phyloP scores from a whole-genome alignment of 129 eudicot genomes.

The Flaveria brownii region DNA sequence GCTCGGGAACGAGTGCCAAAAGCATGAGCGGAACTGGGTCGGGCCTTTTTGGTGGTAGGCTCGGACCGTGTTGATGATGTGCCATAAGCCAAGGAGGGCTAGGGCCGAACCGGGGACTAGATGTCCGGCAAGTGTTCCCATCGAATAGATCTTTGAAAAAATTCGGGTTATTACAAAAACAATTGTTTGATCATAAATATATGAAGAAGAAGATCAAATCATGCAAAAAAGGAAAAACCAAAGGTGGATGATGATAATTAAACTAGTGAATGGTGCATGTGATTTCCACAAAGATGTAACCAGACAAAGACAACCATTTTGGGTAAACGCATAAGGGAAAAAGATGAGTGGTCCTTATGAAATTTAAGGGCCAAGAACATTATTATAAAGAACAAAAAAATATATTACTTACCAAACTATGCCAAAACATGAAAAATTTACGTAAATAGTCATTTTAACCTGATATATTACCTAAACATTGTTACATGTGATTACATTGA shows the following conservation, averaged over 20 bases:
- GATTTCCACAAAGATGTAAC: constrained; percentile 34
- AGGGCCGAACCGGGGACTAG: constrained; percentile 73
- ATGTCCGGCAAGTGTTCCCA: constrained; percentile 86
- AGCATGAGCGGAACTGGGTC: constrained; percentile 45
- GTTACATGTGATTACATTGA: no score
- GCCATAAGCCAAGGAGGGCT: constrained; percentile 73
- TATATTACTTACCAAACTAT: neutral
- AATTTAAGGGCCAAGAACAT: neutral
- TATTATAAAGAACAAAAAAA: constrained; percentile 4
- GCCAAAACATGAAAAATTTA: no score
- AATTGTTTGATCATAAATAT: constrained; percentile 28
- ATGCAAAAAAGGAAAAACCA: neutral
- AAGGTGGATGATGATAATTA: constrained; percentile 13
- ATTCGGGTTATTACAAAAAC: neutral
- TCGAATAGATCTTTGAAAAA: constrained; percentile 14
- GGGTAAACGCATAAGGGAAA: constrained; percentile 5
- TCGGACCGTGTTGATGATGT: constrained; percentile 52
- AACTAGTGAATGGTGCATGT: constrained; percentile 40
- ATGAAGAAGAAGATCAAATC: constrained; percentile 18
- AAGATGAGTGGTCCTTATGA: neutral
- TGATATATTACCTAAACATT: no score
- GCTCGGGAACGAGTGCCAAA: constrained; percentile 64
- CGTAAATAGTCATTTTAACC: no score
- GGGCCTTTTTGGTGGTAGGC: constrained; percentile 58
- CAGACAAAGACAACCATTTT: constrained; percentile 35